Evolutionary conservation across 306 rosid species (phyloP), one percentile per base, ranked within the genome.

Genomic region (Begonia fuchsioides): DNA sequence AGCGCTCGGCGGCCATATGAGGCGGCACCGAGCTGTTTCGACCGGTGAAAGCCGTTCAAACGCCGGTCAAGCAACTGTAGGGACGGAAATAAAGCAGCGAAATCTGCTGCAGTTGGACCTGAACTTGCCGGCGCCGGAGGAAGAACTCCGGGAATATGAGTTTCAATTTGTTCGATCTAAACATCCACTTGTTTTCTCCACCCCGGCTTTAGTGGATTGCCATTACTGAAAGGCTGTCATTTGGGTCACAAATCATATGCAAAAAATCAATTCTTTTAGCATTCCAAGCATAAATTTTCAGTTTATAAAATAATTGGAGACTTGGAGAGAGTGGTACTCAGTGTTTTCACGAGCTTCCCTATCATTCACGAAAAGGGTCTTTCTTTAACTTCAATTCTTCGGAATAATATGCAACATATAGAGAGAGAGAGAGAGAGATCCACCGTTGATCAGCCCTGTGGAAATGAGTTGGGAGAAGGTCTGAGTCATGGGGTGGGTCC

Each of bases 1-100:
- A 71, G 98, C 96, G 7, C 69, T 90, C 20, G 94, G 98, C 6
- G 98, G 96, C 6, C 98, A 90, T 52, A 90, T 90, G 98, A 79
- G 96, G 55, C 68, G 94, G 61, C 98, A 90, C 11, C 71, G 95
- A 44, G 39, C 75, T 0, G 52, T 2, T 49, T 54, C 3, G 19
- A 80, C 13, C 1, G 44, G 12, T 10, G 45, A 1, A n/a, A 11
- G 45, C 12, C 45, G 12, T 41, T 41, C 35, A 8, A 4, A 26
- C 35, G 35, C 0, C 35, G 7, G 35, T 26, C 35, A 5, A 26
- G 35, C 5, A 26, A 26, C 8, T 26, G 35, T 26, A 26, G 47
- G 49, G n/a, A 49, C 39, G 47, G 57, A 17, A 14, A 52, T 52
- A 39, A 76, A 70, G 72, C 60, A 14, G 17, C 58, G 68, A 32